Base-by-base conservation (phyloP, 805 yeast genomes). In the Monosporozyma servazzii region DNA sequence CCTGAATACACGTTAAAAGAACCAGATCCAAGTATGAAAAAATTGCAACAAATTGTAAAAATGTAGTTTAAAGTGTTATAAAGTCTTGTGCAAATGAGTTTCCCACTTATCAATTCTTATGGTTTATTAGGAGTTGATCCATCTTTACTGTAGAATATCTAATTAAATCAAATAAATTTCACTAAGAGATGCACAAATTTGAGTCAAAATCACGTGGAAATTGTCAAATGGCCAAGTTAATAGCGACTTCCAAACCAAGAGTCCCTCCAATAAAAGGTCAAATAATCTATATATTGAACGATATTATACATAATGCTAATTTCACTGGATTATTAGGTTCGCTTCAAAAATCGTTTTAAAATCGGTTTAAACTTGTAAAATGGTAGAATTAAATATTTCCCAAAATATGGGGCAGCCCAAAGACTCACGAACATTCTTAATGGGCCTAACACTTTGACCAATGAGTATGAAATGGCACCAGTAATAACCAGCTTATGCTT, bases 401-500 rank as follows among this genome's bases (percentile, higher is more conserved):
- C 64, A 45, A 65, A 43, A 40, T 56, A 61, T 20, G 71, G 71
- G 5, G 71, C 70, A 15, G 60, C 67, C 67, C 70, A 66, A 2
- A 68, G 49, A 53, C 69, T 65, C 8, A 62, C 15, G 18, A 66
- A 44, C 1, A 67, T 60, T 53, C 71, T 54, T 2, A 58, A 33
- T 0, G 71, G 71, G n/a, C 67, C 66, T 10, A 70, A 51, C 10
- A 73, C 59, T 58, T 86, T 86, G 11, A 85, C 88, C 3, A 82
- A 67, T 4, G 82, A 84, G 58, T 81, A 87, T 0, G 95, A 81
- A 25, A 84, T 75, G 0, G 90, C 89, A 9, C 95, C 95, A 56
- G 85, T 86, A 56, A 81, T 63, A 5, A 86, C 68, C 27, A 83
- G 62, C 48, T 72, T 71, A 46, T 83, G 72, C 55, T 81, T 79